A percentile compares a stretch with the other conserved stretches of the same genome.
These are phyloP conservation scores for Lycium ferocissimum DNA, from an alignment of 257 asterid species.

Conservation along the genomic window DNA sequence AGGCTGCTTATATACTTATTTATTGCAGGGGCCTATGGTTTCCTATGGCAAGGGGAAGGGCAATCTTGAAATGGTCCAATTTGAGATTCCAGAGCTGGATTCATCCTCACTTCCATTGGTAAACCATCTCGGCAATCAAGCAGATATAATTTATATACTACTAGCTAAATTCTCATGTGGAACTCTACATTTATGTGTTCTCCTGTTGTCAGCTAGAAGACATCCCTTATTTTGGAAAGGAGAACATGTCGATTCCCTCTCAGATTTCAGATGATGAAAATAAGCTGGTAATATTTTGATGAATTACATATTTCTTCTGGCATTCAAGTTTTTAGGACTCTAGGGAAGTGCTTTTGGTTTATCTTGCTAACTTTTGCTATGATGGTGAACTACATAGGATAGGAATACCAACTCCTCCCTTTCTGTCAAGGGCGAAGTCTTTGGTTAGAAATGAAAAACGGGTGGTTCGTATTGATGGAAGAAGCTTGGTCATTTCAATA, in stretches of 20 bases:
- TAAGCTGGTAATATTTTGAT: constrained; percentile 48
- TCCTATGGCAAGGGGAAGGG: constrained; percentile 40
- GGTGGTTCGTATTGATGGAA: constrained; percentile 4
- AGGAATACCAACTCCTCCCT: not conserved
- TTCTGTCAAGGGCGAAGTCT: constrained; percentile 16
- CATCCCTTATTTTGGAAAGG: constrained; percentile 45
- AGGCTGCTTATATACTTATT: constrained; percentile 18
- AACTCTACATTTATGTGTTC: constrained; percentile 20
- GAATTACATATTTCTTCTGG: not conserved
- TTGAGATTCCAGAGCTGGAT: constrained; percentile 78
- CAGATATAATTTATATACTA: not conserved
- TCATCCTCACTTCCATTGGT: constrained; percentile 53
- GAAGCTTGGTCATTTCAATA: constrained; percentile 9
- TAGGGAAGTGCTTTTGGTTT: constrained; percentile 14
- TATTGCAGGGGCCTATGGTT: constrained; percentile 51
- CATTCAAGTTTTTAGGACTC: not conserved
- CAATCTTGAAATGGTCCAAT: constrained; percentile 49
- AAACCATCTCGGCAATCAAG: constrained; percentile 30
- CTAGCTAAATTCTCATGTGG: constrained; percentile 23
- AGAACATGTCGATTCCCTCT: constrained; percentile 45
- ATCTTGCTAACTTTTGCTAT: constrained; percentile 12
- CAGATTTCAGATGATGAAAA: constrained; percentile 54
- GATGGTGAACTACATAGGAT: not conserved
- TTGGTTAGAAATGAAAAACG: not conserved
- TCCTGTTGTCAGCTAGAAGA: constrained; percentile 51